Evolutionary conservation across 768 basidiomycete genomes (phyloP).

Genomic region (Xanthoconium stramineum): DNA sequence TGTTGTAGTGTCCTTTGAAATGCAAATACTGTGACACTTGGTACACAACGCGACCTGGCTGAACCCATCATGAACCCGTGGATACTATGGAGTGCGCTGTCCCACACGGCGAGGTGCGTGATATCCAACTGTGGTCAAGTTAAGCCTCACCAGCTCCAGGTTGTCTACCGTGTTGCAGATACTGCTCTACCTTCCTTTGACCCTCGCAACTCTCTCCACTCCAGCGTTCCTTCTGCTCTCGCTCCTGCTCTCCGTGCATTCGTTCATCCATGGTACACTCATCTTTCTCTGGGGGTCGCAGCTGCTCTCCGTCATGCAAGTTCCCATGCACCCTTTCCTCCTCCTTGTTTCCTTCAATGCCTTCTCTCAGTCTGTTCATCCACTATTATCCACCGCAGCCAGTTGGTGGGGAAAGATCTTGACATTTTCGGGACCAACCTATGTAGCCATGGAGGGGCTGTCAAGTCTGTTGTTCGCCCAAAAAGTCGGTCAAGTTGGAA

Average conservation of each 20-base stretch:
- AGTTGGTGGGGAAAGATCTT: conserved; percentile 73
- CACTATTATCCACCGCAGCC: conserved; percentile 53
- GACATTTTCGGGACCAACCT: conserved; percentile 69
- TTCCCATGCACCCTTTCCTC: conserved; percentile 84
- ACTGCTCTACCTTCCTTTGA: conserved; percentile 79
- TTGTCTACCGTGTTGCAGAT: conserved; percentile 78
- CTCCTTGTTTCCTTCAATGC: conserved; percentile 85
- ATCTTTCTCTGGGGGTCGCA: conserved; percentile 68
- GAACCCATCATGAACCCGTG: conserved; percentile 45
- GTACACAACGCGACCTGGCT: not conserved
- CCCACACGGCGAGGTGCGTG: conserved; percentile 57
- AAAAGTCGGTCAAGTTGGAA: conserved; percentile 75
- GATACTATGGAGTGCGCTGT: conserved; percentile 63
- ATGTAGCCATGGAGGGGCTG: conserved; percentile 80
- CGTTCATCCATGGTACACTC: conserved; percentile 80
- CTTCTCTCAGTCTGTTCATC: conserved; percentile 63
- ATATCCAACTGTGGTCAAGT: not conserved
- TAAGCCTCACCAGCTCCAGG: conserved; percentile 35
- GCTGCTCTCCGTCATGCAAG: conserved; percentile 72
- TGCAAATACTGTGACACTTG: conserved; percentile 5
- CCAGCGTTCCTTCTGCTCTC: conserved; percentile 80
- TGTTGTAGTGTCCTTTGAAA: not conserved
- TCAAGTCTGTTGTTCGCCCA: conserved; percentile 82
- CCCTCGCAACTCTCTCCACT: conserved; percentile 76
- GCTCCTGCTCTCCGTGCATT: conserved; percentile 69